A percentile compares a stretch with the other conserved stretches of the same genome.
Conservation (phyloP, 805 yeast species). For the Millerozyma miso region DNA sequence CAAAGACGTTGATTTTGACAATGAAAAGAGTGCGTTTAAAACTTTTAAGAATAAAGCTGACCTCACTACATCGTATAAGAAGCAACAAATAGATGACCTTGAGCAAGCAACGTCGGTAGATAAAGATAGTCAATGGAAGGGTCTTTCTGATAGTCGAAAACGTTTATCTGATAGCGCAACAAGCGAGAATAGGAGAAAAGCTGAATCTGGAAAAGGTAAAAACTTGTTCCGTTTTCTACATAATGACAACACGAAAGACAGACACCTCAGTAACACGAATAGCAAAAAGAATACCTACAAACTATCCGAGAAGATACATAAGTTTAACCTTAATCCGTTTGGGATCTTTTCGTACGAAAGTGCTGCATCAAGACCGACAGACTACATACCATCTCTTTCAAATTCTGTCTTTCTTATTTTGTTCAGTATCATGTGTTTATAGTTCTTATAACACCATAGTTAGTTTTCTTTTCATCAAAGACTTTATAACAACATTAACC, state of each 20-base stretch:
- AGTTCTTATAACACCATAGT: neutral
- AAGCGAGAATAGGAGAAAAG: neutral
- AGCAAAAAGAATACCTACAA: neutral
- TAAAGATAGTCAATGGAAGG: neutral
- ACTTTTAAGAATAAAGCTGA: conserved; percentile 11
- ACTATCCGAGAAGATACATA: neutral
- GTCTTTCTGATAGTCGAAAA: neutral
- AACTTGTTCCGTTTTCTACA: neutral
- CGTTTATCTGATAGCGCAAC: neutral
- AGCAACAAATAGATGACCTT: conserved; percentile 6
- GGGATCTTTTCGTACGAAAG: neutral
- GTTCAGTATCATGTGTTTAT: neutral
- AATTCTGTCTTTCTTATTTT: neutral
- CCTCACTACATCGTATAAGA: conserved; percentile 8
- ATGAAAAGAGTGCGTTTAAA: conserved; percentile 6
- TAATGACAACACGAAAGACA: neutral
- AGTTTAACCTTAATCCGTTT: neutral
- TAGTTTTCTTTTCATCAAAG: neutral
- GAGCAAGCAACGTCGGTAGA: neutral
- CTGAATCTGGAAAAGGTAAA: neutral
- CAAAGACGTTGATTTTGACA: conserved; percentile 2
- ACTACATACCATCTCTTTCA: neutral
- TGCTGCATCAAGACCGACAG: neutral
- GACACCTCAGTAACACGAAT: neutral
- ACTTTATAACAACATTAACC: neutral